These are phyloP conservation scores for Colletotrichum noveboracense DNA, from an alignment of 2,329 filamentous ascomycete species.

Conservation along the genomic window DNA sequence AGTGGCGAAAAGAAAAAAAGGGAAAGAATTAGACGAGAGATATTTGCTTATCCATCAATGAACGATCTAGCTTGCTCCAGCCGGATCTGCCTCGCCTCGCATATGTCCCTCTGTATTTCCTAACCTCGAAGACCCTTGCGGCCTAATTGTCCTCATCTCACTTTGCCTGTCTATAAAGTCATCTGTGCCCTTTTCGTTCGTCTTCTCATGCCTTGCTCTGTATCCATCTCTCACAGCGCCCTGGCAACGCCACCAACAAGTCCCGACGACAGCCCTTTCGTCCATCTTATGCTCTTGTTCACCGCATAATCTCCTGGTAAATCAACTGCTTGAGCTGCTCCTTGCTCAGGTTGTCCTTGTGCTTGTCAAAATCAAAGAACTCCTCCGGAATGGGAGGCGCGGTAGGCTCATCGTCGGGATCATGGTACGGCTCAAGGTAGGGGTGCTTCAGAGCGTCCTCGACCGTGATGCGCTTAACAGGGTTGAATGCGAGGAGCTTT, in stretches of 20 bases:
- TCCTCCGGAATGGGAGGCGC: conserved; percentile 96
- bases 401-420: conserved; percentile 97
- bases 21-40: neutral
- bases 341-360: conserved; percentile 98
- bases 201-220: neutral
- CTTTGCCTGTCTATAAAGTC: neutral
- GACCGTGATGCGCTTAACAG: conserved; percentile 96
- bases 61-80: neutral
- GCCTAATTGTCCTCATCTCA: neutral
- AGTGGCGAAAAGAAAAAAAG: neutral
- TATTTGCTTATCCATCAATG: conserved; percentile 8
- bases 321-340: conserved; percentile 98
- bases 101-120: conserved; percentile 9
- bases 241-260: neutral
- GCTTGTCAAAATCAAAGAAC: conserved; percentile 99
- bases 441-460: conserved; percentile 97
- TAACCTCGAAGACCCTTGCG: neutral
- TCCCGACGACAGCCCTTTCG: neutral
- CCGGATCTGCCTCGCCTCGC: neutral
- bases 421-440: conserved; percentile 98
- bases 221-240: neutral
- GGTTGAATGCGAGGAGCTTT: conserved; percentile 96
- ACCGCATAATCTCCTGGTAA: conserved; percentile 92
- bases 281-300: neutral
- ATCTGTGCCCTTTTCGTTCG: neutral